Percentiles rank a stretch among this genome's conserved stretches.
Evolutionary conservation across 2,329 filamentous ascomycete genomes (phyloP).

Genomic region (Monosporascus ibericus): DNA sequence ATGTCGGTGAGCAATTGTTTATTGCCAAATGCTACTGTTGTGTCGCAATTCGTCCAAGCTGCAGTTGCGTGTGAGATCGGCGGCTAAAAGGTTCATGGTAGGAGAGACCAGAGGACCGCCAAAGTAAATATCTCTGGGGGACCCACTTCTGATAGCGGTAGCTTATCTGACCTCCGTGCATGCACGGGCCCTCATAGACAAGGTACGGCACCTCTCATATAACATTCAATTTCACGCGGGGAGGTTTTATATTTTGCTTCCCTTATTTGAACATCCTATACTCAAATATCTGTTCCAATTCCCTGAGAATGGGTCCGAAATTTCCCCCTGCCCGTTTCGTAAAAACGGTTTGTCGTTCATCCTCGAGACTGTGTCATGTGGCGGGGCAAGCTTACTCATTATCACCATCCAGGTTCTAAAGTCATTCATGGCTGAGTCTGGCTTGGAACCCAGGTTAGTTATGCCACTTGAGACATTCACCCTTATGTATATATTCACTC

Average conservation of each 20-base stretch:
- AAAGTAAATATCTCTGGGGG: background rate
- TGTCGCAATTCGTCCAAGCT: background rate
- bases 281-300: background rate
- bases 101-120: background rate
- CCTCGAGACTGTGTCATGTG: background rate
- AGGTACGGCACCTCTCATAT: background rate
- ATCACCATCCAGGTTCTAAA: conserved; percentile 60
- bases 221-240: background rate
- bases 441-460: conserved; percentile 76
- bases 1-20: background rate
- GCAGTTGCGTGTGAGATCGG: background rate
- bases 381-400: background rate
- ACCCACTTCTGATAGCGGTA: background rate
- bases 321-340: conserved; percentile 58
- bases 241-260: background rate
- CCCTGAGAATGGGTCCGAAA: conserved; percentile 16
- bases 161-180: background rate
- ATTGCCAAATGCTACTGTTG: background rate
- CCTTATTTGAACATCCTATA: background rate
- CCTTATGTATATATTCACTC: background rate
- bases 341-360: conserved; percentile 46
- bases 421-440: conserved; percentile 80
- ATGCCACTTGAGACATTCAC: background rate
- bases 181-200: conserved; percentile 6
- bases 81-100: background rate